phyloP scores from a whole-genome alignment of 225 moss, liverwort and hornwort species.

The Polytrichum commune region DNA sequence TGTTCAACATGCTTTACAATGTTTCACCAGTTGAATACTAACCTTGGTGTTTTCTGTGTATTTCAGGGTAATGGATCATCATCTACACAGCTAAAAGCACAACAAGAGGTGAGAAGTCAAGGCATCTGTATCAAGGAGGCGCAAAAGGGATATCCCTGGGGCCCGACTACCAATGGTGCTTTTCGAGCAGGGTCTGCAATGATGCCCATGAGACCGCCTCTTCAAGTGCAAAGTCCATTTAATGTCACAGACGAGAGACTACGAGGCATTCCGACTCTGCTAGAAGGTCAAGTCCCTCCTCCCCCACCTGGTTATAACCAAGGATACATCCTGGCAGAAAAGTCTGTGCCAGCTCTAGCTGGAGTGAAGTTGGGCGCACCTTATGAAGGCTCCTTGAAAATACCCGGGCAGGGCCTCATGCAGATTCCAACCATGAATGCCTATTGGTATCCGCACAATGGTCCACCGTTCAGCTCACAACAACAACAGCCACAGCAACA shows the following conservation, averaged over 20 bases:
- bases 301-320: constrained; percentile 24
- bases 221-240: constrained; percentile 15
- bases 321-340: constrained; percentile 25
- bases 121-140: not conserved
- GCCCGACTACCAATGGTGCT: constrained; percentile 4
- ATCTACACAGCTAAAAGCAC: constrained; percentile 20
- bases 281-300: constrained; percentile 26
- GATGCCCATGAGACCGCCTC: constrained; percentile 7
- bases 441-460: constrained; percentile 18
- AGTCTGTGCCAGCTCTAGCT: constrained; percentile 24
- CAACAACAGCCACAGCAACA: not conserved
- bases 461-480: constrained; percentile 13
- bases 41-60: constrained; percentile 5
- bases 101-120: constrained; percentile 5
- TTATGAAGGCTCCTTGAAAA: constrained; percentile 25
- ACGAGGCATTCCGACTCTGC: constrained; percentile 26
- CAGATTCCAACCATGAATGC: constrained; percentile 27
- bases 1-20: not conserved
- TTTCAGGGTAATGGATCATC: constrained; percentile 17
- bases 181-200: constrained; percentile 3
- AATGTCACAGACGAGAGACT: constrained; percentile 18
- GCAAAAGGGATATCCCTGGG: constrained; percentile 1
- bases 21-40: not conserved
- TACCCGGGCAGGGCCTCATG: constrained; percentile 27
- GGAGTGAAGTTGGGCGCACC: constrained; percentile 15